These are phyloP conservation scores for Rhodamnia rubescens DNA, from an alignment of 345 rosid species.

Conservation along the genomic window DNA sequence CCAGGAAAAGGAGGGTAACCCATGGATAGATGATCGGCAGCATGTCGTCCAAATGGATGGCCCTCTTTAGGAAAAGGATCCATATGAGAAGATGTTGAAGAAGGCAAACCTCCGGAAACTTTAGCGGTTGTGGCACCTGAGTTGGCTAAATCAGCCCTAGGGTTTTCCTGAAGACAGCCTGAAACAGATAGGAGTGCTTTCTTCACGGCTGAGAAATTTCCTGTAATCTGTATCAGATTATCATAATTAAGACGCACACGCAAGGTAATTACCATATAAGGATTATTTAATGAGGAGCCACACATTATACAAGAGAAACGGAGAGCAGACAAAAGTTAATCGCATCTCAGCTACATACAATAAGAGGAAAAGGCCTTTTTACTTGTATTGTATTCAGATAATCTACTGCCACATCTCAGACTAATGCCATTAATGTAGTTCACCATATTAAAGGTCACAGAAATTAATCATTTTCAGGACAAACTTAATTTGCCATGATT, in stretches of 20 bases:
- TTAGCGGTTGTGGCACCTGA: conserved; percentile 5
- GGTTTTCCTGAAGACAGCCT: conserved; percentile 36
- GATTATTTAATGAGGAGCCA: background rate
- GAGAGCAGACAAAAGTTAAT: background rate
- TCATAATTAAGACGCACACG: background rate
- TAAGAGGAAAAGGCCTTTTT: background rate
- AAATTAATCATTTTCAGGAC: background rate
- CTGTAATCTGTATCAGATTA: conserved; percentile 32
- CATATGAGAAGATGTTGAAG: conserved; percentile 23
- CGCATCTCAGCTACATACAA: background rate
- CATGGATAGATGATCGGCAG: conserved; percentile 36
- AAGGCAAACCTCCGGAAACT: conserved; percentile 1
- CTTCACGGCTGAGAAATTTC: conserved; percentile 44
- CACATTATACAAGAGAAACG: background rate
- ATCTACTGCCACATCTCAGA: background rate
- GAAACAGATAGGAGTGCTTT: conserved; percentile 46
- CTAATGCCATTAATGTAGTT: background rate
- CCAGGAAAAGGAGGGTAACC: conserved; percentile 47
- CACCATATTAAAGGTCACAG: background rate
- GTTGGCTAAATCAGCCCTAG: conserved; percentile 20
- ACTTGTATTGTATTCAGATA: background rate
- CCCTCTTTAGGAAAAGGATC: conserved; percentile 36
- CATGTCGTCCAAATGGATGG: conserved; percentile 30
- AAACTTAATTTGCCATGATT: background rate
- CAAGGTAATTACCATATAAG: background rate